phyloP scores from a whole-genome alignment of 352 stramenopile species.

The Globisporangium yorkense region DNA sequence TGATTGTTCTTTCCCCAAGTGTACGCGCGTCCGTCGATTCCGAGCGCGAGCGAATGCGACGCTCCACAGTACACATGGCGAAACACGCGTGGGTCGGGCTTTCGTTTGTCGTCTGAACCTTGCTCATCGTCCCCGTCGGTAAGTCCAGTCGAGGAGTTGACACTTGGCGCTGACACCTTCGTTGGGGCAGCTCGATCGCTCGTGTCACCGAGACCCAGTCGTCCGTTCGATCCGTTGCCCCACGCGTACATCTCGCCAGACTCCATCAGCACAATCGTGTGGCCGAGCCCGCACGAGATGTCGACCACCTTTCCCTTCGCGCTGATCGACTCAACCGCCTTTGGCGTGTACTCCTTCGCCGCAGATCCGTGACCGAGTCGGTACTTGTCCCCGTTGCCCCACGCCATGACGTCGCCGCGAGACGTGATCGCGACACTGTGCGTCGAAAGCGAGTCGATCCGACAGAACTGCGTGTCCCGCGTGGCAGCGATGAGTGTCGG shows the following conservation, averaged over 20 bases:
- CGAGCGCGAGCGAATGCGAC: constrained; percentile 70
- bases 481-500: constrained; percentile 60
- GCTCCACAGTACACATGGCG: constrained; percentile 61
- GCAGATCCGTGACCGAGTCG: constrained; percentile 68
- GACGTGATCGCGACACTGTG: constrained; percentile 72
- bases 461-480: constrained; percentile 39
- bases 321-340: constrained; percentile 52
- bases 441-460: constrained; percentile 81
- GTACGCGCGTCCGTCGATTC: constrained; percentile 43
- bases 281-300: constrained; percentile 57
- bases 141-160: background rate
- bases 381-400: constrained; percentile 84
- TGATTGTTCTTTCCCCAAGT: constrained; percentile 86
- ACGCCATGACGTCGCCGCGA: constrained; percentile 62
- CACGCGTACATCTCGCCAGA: constrained; percentile 72
- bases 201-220: constrained; percentile 72
- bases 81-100: constrained; percentile 9
- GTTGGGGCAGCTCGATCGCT: constrained; percentile 60
- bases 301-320: constrained; percentile 53
- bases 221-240: constrained; percentile 84
- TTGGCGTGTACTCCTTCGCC: constrained; percentile 64
- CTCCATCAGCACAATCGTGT: constrained; percentile 55
- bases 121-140: background rate
- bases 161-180: background rate
- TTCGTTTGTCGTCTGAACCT: background rate